phyloP scores from a whole-genome alignment of 75 land plant genomes.

The Adiantum capillusveneris region DNA sequence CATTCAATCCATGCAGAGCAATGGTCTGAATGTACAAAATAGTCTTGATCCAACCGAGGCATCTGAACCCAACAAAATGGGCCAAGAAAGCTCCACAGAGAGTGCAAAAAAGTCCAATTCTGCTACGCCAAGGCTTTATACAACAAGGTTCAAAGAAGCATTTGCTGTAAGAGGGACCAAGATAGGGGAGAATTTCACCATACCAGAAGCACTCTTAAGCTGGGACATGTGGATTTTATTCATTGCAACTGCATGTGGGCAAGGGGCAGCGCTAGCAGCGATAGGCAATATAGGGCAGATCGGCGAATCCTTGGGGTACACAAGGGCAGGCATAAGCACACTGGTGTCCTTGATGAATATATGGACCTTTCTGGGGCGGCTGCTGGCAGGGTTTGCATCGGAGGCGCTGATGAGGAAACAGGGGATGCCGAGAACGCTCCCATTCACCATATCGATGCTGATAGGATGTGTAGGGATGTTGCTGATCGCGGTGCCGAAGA shows the following conservation, averaged over 20 bases:
- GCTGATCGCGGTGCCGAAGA: constrained; percentile 31
- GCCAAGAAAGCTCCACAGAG: too few relatives aligned
- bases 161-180: constrained; percentile 7
- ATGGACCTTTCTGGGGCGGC: constrained; percentile 56
- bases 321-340: constrained; percentile 21
- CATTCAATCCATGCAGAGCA: too few relatives aligned
- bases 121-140: too few relatives aligned
- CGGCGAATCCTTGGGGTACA: constrained; percentile 48
- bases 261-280: constrained; percentile 41
- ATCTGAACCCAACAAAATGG: too few relatives aligned
- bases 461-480: constrained; percentile 26
- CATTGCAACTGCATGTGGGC: constrained; percentile 29
- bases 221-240: constrained; percentile 25
- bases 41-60: too few relatives aligned
- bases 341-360: constrained; percentile 58
- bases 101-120: too few relatives aligned
- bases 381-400: constrained; percentile 44
- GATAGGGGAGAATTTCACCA: constrained; percentile 49
- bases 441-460: constrained; percentile 10
- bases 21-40: too few relatives aligned
- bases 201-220: constrained; percentile 45
- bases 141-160: too few relatives aligned
- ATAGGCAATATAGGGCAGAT: constrained; percentile 47
- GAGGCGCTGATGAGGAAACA: constrained; percentile 25
- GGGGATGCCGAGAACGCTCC: constrained; percentile 22